Percentiles rank a stretch among this genome's conserved stretches.
These are phyloP conservation scores for Malus domestica DNA, from an alignment of 306 rosid genomes.

Conservation along the genomic window ASM211411v1 NC_041800.1:17819001-17819500, in stretches of 20 bases:
- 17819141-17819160: too few relatives aligned
- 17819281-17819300: too few relatives aligned
- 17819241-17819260: too few relatives aligned
- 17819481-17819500: slow-evolving; percentile 37
- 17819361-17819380: slow-evolving; percentile 37
- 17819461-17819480: slow-evolving; percentile 32
- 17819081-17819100: too few relatives aligned
- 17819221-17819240: not conserved
- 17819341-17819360: slow-evolving; percentile 29
- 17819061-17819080: not conserved
- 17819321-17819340: slow-evolving; percentile 26
- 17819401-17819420: slow-evolving; percentile 31
- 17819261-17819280: too few relatives aligned
- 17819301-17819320: slow-evolving; percentile 15
- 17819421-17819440: slow-evolving; percentile 33
- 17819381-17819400: slow-evolving; percentile 40
- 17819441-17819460: slow-evolving; percentile 21
- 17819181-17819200: not conserved
- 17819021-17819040: not conserved
- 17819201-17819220: not conserved
- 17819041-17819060: not conserved
- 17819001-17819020: too few relatives aligned
- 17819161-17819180: not conserved
- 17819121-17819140: too few relatives aligned
- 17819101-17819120: too few relatives aligned